These are phyloP conservation scores for Phialophora verrucosa DNA, from an alignment of 2,329 filamentous ascomycete genomes.

Conservation along the genomic window DNA sequence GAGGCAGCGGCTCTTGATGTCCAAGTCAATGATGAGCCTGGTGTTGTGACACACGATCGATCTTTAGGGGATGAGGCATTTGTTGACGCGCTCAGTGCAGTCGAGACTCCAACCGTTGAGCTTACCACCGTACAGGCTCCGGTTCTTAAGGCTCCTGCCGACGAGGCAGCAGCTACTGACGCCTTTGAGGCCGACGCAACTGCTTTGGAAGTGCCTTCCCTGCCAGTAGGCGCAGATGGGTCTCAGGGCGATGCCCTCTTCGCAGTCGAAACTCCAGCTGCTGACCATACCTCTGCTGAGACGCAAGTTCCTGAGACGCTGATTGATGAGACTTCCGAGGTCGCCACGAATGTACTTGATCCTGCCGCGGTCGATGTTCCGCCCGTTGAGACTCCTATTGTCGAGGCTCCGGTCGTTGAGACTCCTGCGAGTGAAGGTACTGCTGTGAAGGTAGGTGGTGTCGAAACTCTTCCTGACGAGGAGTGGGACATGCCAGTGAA, in stretches of 20 bases:
- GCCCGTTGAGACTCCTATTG: slow-evolving; percentile 6
- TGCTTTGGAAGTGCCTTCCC: not conserved
- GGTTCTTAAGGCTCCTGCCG: not conserved
- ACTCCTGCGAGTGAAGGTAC: slow-evolving; percentile 7
- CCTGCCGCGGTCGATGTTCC: not conserved
- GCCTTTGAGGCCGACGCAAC: not conserved
- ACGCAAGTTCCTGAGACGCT: not conserved
- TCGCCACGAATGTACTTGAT: not conserved
- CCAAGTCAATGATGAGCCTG: not conserved
- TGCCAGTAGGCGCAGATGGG: not conserved
- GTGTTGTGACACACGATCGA: not conserved
- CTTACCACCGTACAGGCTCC: slow-evolving; percentile 4
- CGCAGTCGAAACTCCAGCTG: not conserved
- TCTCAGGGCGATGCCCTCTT: not conserved
- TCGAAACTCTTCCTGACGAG: slow-evolving; percentile 12
- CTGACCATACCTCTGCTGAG: not conserved
- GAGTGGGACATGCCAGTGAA: slow-evolving; percentile 28
- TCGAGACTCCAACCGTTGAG: not conserved
- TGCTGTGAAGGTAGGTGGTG: not conserved
- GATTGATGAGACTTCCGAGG: not conserved
- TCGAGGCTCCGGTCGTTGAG: slow-evolving; percentile 14
- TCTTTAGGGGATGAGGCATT: not conserved
- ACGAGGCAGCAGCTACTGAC: not conserved
- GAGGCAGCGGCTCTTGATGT: not conserved
- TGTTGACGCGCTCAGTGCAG: not conserved